Evolutionary conservation across 495 filamentous ascomycete species (phyloP).

Genomic region (Penicillium subrubescens): DNA sequence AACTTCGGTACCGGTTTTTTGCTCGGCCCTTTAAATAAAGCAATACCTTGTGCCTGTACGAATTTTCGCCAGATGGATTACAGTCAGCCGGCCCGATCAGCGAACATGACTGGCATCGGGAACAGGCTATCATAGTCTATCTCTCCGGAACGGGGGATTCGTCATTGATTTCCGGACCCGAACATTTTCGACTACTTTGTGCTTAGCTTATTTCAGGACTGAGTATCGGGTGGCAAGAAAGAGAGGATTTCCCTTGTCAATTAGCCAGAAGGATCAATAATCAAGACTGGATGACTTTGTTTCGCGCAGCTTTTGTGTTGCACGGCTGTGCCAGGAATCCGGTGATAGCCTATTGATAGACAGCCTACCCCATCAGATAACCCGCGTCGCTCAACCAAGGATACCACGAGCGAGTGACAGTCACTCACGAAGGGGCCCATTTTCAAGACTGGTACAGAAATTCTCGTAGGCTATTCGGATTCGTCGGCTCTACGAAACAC

Average conservation of each 20-base stretch:
- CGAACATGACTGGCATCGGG: no score
- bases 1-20: neutral
- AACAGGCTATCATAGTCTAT: no score
- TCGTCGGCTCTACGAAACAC: neutral
- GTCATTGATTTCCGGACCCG: neutral
- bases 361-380: slow-evolving; percentile 15
- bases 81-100: no score
- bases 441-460: neutral
- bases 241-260: neutral
- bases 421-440: neutral
- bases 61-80: no score
- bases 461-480: slow-evolving; percentile 7
- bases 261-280: neutral
- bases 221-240: neutral
- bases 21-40: neutral
- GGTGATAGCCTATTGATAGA: slow-evolving; percentile 24
- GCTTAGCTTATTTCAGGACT: no score
- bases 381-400: neutral
- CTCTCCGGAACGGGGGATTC: no score
- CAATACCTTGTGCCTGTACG: no score
- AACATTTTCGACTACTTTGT: neutral
- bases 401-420: neutral
- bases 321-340: neutral
- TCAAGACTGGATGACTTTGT: neutral
- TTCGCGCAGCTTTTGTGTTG: neutral